phyloP scores from a whole-genome alignment of 139 green algal genomes.

The Chlorella sp. region DNA sequence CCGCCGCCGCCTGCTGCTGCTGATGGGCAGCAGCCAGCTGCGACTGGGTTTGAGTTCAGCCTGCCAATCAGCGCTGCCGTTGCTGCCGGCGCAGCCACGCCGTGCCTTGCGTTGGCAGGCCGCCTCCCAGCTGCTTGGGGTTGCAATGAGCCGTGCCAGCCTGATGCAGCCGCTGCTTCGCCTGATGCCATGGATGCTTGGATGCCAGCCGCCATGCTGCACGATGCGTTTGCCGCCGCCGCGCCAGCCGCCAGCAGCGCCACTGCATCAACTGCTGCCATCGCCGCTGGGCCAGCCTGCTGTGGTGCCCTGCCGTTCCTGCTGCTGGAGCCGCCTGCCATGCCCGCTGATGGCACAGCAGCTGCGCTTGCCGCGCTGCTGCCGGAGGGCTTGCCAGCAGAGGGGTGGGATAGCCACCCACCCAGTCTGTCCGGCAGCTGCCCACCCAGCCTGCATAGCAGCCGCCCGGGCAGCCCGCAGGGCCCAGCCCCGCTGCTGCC shows the following conservation, averaged over 20 bases:
- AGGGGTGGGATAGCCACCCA: background rate
- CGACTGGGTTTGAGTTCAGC: background rate
- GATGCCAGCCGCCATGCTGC: background rate
- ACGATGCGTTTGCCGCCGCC: background rate
- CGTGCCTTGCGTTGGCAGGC: background rate
- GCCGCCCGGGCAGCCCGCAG: background rate
- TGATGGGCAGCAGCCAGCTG: background rate
- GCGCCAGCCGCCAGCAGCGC: background rate
- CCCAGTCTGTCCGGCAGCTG: background rate
- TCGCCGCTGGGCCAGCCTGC: background rate
- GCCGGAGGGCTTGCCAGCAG: background rate
- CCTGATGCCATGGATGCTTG: too few relatives aligned
- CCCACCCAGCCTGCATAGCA: background rate
- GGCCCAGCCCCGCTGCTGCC: background rate
- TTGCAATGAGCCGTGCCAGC: background rate
- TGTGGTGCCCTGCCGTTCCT: background rate
- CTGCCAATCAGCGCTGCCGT: background rate
- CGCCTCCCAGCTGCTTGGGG: background rate
- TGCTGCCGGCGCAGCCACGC: too few relatives aligned
- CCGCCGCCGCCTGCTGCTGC: background rate
- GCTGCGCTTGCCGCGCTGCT: background rate
- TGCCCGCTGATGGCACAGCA: background rate
- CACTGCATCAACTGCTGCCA: too few relatives aligned
- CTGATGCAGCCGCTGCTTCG: background rate
- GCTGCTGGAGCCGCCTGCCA: background rate